Evolutionary conservation across 441 rosid genomes (phyloP), one percentile per base, ranked within the genome.

Genomic region (Macaranga tanarius): DNA sequence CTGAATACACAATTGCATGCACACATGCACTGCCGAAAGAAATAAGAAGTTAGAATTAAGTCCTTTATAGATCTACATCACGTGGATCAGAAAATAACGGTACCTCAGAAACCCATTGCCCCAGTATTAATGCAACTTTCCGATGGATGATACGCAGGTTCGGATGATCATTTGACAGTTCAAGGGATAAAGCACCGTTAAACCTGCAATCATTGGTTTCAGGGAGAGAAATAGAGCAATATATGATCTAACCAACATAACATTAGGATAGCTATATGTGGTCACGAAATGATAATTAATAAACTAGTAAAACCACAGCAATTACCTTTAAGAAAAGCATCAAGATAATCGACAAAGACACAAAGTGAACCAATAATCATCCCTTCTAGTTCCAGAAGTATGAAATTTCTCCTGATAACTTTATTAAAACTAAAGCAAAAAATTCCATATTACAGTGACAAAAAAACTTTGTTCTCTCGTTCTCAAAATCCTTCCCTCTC

Each of bases 81-180:
- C 25, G 51, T 38, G 62, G 50, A 65, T 74, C 23, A 74, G 51
- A 45, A 80, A 70, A 48, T 60, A 23, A 19, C 12, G 52, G 65
- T 88, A 96, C 99, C 98, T 96, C 99, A 51, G 98, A 96, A 79
- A 96, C 98, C 98, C 98, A 96, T 69, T 96, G 99, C 71, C 99
- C 99, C 80, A 96, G 85, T 79, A 96, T 91, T 62, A 96, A 79
- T 59, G 97, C 98, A 75, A 96, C 97, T 83, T 96, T 96, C 60
- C 98, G 88, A 78, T 93, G 98, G 79, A 93, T 93, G 77, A 96
- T 87, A 63, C 87, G 89, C 91, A 92, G 89, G 82, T 90, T 92
- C 62, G 95, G 97, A 84, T 92, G 97, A 85, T 87, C 86, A 80
- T 90, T 92, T 66, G 98, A 87, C 75, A 96, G 91, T 77, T 93